Base-by-base conservation (phyloP, 768 basidiomycete genomes). In the Phanerochaete carnosa region DNA sequence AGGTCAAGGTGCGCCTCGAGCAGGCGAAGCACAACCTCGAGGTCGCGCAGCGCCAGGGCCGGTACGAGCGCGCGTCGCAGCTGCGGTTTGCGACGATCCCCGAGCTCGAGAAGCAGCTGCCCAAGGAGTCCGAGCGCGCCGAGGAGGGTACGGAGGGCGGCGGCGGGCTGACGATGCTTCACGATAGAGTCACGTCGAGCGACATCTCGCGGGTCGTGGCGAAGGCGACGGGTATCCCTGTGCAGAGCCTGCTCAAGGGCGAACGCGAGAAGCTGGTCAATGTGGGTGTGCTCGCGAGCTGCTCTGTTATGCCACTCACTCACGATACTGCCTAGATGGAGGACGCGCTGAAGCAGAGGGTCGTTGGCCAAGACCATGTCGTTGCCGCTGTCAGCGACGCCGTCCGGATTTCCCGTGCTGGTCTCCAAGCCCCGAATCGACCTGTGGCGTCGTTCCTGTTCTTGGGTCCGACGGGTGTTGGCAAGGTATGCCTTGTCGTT, bases 371-470 rank as follows among this genome's bases (percentile, higher is more conserved):
- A 70, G 89, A 94, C 60, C 87, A 94, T 64, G 90, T 94, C n/a
- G 81, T 98, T 29, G 72, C 80, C 1, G 86, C 94, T 4, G 85
- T 97, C 64, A 88, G 90, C 60, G 91, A 97, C 66, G 94, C 95
- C 15, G 92, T 98, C 25, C 85, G 94, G 19, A 90, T 98, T 55
- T 96, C 94, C 30, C 86, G 95, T 53, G 92, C 95, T 2, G 95
- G 96, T 0, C 73, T 98, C 22, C 89, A 94, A 66, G 90, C 92
- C 0, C 91, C 93, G 7, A 90, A 91, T 65, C 79, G 94, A 16
- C 96, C 95, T 1, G 88, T 96, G 19, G 94, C 95, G 2, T 94
- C 92, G 1, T 95, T 97, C 84, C 77, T 97, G 46, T 94, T 97
- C 79, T 74, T 92, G 59, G 93, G 93, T 0, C 91, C 94, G 0